These are phyloP conservation scores for Prunus mongolica DNA, from an alignment of 306 rosid genomes.

Conservation along the genomic window DNA sequence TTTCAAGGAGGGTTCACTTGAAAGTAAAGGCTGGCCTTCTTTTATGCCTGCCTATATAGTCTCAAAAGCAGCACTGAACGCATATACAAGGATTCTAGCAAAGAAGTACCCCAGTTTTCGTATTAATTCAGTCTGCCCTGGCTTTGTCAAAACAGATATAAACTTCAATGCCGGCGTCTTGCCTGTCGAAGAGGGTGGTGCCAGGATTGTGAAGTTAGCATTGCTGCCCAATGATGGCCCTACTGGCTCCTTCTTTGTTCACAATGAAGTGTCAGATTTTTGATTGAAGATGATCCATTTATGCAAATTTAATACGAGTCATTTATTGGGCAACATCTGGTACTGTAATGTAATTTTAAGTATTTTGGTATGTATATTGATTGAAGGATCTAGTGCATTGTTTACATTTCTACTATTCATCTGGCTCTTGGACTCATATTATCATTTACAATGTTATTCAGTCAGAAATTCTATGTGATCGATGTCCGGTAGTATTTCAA, in stretches of 20 bases:
- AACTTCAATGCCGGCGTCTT: constrained; percentile 24
- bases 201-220: constrained; percentile 47
- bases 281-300: background rate
- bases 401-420: too few species aligned
- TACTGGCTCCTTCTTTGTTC: constrained; percentile 38
- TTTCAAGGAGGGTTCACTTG: constrained; percentile 34
- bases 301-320: background rate
- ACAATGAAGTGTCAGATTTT: constrained; percentile 24
- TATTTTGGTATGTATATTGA: too few species aligned
- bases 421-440: too few species aligned
- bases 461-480: too few species aligned
- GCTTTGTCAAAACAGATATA: constrained; percentile 17
- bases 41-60: constrained; percentile 19
- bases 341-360: background rate
- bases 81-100: constrained; percentile 45
- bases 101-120: constrained; percentile 36
- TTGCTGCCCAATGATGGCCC: constrained; percentile 41
- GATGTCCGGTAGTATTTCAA: too few species aligned
- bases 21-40: constrained; percentile 46
- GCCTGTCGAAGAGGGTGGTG: constrained; percentile 49
- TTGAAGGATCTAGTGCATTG: background rate
- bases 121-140: constrained; percentile 49
- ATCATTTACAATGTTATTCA: too few species aligned
- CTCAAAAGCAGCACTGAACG: constrained; percentile 50
- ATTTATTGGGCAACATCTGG: background rate